Evolutionary conservation across 768 basidiomycete species (phyloP).

Genomic region (Kwoniella dendrophila): DNA sequence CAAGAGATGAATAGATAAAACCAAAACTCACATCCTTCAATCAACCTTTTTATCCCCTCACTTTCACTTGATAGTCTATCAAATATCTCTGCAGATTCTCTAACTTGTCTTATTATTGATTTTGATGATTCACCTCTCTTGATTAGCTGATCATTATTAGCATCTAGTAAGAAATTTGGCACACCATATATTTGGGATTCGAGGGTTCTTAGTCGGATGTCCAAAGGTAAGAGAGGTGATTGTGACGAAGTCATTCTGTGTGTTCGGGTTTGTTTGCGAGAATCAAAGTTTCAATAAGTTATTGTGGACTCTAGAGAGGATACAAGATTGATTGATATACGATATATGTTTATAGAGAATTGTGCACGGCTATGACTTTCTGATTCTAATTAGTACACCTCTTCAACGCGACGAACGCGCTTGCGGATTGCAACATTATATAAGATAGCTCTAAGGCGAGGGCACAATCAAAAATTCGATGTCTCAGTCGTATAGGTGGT

Average conservation of each 20-base stretch:
- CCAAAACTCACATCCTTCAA: conserved; percentile 39
- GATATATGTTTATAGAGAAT: too few relatives aligned
- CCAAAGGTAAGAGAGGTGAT: conserved; percentile 34
- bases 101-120: conserved; percentile 14
- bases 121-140: neutral
- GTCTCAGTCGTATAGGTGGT: conserved; percentile 29
- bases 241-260: neutral
- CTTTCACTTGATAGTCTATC: conserved; percentile 25
- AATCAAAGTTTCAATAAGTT: too few relatives aligned
- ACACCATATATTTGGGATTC: conserved; percentile 38
- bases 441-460: too few relatives aligned
- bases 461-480: too few relatives aligned
- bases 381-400: too few relatives aligned
- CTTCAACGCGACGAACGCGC: too few relatives aligned
- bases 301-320: too few relatives aligned
- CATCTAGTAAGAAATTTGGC: neutral
- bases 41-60: conserved; percentile 39
- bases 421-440: too few relatives aligned
- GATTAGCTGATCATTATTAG: neutral
- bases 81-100: conserved; percentile 32
- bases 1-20: neutral
- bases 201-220: conserved; percentile 37
- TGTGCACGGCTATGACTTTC: too few relatives aligned
- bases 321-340: too few relatives aligned
- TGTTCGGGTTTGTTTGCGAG: neutral